These are phyloP conservation scores for Hypoxylon rubiginosum DNA, from an alignment of 2,329 filamentous ascomycete species.

Conservation along the genomic window DNA sequence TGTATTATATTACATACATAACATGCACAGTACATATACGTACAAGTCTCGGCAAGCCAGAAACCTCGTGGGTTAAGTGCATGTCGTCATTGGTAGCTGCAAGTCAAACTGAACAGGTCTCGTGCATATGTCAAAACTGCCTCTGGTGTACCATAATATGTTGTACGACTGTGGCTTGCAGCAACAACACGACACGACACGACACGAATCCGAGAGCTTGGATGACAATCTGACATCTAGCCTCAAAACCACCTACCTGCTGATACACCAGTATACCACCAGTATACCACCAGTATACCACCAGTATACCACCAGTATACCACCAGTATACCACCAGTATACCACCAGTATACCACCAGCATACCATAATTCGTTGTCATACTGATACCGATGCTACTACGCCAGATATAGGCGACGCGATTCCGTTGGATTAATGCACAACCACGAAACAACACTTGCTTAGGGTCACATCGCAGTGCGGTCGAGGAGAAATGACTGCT, in stretches of 20 bases:
- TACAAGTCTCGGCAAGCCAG: not conserved
- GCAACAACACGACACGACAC: not conserved
- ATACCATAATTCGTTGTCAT: not conserved
- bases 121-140: not conserved
- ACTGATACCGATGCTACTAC: conserved; percentile 3
- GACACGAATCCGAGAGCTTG: conserved; percentile 13
- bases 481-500: conserved; percentile 53
- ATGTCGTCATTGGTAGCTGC: conserved; percentile 24
- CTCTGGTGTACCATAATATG: conserved; percentile 2
- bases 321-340: no score
- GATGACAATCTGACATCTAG: conserved; percentile 5
- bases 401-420: not conserved
- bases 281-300: no score
- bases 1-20: not conserved
- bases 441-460: not conserved
- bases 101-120: not conserved
- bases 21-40: not conserved
- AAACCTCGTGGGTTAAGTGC: conserved; percentile 9
- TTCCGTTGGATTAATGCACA: not conserved
- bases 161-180: conserved; percentile 2
- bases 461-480: not conserved
- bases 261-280: not conserved
- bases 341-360: no score
- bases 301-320: no score
- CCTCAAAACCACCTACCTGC: conserved; percentile 4